Conservation (phyloP, 164 flowering plant genomes). For the Echeveria elegans region DNA sequence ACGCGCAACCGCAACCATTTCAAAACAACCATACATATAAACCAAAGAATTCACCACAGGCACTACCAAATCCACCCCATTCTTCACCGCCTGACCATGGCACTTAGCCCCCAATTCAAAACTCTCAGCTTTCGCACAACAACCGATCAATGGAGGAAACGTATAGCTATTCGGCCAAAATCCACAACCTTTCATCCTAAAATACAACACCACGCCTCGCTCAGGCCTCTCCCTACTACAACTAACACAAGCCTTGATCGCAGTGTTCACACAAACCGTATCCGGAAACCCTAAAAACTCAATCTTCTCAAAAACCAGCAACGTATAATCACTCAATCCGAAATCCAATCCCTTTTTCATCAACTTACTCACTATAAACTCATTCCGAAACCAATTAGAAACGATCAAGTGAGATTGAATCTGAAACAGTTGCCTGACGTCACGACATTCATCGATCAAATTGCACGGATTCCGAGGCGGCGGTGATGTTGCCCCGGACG, state of each 20-base stretch:
- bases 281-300: constrained; percentile 26
- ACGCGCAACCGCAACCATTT: constrained; percentile 25
- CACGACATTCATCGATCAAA: constrained; percentile 24
- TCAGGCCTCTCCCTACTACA: constrained; percentile 16
- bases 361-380: constrained; percentile 32
- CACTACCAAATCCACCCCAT: constrained; percentile 38
- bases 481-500: not conserved
- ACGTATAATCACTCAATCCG: constrained; percentile 26
- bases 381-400: constrained; percentile 32
- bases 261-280: constrained; percentile 41
- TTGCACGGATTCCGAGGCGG: constrained; percentile 6
- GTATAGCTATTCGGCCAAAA: constrained; percentile 43
- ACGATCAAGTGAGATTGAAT: constrained; percentile 49
- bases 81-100: constrained; percentile 51
- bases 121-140: constrained; percentile 28
- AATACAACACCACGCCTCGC: constrained; percentile 34
- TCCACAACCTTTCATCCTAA: constrained; percentile 33
- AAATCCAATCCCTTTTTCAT: constrained; percentile 28
- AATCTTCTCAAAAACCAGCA: constrained; percentile 31
- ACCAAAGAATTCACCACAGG: constrained; percentile 51
- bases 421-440: constrained; percentile 31
- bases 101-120: constrained; percentile 29
- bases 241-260: constrained; percentile 38
- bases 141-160: constrained; percentile 36
- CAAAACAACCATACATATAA: constrained; percentile 47